These are phyloP conservation scores for Cutaneotrichosporon sp. DNA, from an alignment of 1,284 basidiomycete species.

Conservation along the genomic window DNA sequence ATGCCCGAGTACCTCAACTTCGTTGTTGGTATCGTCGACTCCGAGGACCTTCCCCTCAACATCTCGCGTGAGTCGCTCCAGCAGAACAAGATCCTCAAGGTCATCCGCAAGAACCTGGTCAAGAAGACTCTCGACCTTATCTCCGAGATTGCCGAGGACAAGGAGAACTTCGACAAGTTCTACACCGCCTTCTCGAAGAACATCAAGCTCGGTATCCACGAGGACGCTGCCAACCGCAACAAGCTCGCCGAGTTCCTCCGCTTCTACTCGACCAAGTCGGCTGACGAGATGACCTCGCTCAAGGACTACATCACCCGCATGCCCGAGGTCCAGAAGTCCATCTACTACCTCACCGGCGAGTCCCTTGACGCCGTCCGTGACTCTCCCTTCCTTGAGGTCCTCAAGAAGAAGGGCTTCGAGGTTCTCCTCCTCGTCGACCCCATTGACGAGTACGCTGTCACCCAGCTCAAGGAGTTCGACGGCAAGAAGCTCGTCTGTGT, in stretches of 20 bases:
- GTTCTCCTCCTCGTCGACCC: constrained; percentile 97
- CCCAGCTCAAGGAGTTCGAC: constrained; percentile 99
- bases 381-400: constrained; percentile 97
- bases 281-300: constrained; percentile 88
- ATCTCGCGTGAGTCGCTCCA: constrained; percentile 99
- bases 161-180: constrained; percentile 98
- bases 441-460: constrained; percentile 95
- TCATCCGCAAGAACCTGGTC: constrained; percentile 77
- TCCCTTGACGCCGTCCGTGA: constrained; percentile 85
- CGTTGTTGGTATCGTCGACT: constrained; percentile 98
- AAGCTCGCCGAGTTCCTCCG: constrained; percentile 99
- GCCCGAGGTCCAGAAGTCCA: constrained; percentile 98
- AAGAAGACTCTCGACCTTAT: constrained; percentile 97
- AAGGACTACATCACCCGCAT: constrained; percentile 99
- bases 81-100: constrained; percentile 99
- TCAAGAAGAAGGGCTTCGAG: constrained; percentile 99
- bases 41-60: constrained; percentile 98
- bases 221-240: constrained; percentile 97
- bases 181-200: constrained; percentile 92
- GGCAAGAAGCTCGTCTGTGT: constrained; percentile 97
- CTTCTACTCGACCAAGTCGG: constrained; percentile 95
- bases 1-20: constrained; percentile 99
- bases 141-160: constrained; percentile 97
- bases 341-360: constrained; percentile 99
- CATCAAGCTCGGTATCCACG: constrained; percentile 98